Evolutionary conservation across 1,284 basidiomycete species (phyloP).

Genomic region (Cryptococcus deneoformans): DNA sequence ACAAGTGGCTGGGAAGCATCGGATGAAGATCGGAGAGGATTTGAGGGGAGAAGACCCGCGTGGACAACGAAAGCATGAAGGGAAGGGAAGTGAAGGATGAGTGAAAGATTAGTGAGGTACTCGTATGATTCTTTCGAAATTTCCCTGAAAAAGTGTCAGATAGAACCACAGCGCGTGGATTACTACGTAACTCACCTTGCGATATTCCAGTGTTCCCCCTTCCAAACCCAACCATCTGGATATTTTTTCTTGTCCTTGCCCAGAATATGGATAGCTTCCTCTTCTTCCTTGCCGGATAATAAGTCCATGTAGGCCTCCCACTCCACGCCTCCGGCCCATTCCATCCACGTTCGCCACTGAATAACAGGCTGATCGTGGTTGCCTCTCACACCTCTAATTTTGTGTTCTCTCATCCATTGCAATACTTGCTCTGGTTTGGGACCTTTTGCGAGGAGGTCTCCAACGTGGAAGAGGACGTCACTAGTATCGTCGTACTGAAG

Average conservation of each 20-base stretch:
- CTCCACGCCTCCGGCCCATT: constrained; percentile 43
- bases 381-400: constrained; percentile 74
- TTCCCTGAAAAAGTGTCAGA: constrained; percentile 1
- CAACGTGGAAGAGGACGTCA: constrained; percentile 73
- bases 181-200: constrained; percentile 54
- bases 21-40: constrained; percentile 55
- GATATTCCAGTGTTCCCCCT: constrained; percentile 69
- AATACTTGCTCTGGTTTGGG: constrained; percentile 64
- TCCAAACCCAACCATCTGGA: constrained; percentile 62
- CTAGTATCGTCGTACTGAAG: constrained; percentile 59
- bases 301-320: constrained; percentile 30
- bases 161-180: too few relatives aligned
- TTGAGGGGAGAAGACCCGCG: constrained; percentile 67
- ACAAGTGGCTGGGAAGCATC: constrained; percentile 60
- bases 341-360: constrained; percentile 80
- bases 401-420: constrained; percentile 60
- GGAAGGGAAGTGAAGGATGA: constrained; percentile 71
- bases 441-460: constrained; percentile 75
- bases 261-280: constrained; percentile 13
- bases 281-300: constrained; percentile 13
- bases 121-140: constrained; percentile 59
- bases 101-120: constrained; percentile 68
- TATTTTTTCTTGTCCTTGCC: constrained; percentile 22
- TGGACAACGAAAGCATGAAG: constrained; percentile 77
- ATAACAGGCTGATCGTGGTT: constrained; percentile 79